Conservation (phyloP, 108 stramenopile genomes). For the Nitzschia palea region DNA sequence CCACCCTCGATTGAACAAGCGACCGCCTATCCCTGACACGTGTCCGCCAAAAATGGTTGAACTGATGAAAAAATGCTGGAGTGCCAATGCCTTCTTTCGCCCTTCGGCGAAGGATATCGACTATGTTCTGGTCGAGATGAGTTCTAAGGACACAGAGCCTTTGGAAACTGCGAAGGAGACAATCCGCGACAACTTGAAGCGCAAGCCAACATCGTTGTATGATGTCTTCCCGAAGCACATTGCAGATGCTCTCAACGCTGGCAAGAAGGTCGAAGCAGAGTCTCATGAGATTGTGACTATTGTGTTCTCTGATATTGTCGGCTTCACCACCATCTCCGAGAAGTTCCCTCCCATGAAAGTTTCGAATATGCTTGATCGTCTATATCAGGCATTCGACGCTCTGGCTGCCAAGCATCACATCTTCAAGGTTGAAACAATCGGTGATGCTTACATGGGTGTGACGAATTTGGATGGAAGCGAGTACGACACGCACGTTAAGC, state of each 20-base stretch:
- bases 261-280: constrained; percentile 49
- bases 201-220: constrained; percentile 7
- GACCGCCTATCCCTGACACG: constrained; percentile 16
- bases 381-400: constrained; percentile 48
- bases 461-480: constrained; percentile 27
- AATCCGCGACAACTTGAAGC: not conserved
- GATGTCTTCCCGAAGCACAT: constrained; percentile 54
- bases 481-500: constrained; percentile 51
- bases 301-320: constrained; percentile 47
- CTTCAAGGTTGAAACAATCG: constrained; percentile 66
- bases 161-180: not conserved
- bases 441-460: constrained; percentile 46
- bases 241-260: constrained; percentile 48
- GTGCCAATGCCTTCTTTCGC: constrained; percentile 23
- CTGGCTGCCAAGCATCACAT: constrained; percentile 47
- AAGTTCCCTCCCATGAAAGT: constrained; percentile 42
- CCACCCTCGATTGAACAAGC: constrained; percentile 28
- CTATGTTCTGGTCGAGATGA: constrained; percentile 10
- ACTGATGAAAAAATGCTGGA: constrained; percentile 36
- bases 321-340: constrained; percentile 50
- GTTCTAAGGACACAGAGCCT: constrained; percentile 16
- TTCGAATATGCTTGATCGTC: constrained; percentile 50
- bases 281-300: constrained; percentile 29
- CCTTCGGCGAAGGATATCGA: constrained; percentile 36
- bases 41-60: constrained; percentile 17